A percentile compares a stretch with the other conserved stretches of the same genome.
These are phyloP conservation scores for Eucalyptus regnans DNA, from an alignment of 345 rosid genomes.

Conservation along the genomic window DNA sequence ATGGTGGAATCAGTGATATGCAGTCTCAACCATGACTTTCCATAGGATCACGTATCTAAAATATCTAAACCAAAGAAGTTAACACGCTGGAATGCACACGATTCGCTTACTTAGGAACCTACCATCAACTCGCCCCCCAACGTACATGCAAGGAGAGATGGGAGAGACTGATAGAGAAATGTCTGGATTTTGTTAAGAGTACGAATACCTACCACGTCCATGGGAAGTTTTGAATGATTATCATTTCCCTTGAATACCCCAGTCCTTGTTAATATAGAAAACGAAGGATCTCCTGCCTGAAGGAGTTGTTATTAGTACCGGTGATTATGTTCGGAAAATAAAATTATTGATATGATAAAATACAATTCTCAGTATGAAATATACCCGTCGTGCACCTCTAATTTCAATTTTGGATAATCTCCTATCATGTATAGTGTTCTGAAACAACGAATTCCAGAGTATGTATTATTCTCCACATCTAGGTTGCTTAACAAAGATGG, in stretches of 20 bases:
- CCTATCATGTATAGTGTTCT: conserved; percentile 65
- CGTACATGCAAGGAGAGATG: not conserved
- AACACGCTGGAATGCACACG: not conserved
- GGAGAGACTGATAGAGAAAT: not conserved
- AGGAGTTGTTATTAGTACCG: not conserved
- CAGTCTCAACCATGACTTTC: not conserved
- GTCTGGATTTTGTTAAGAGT: not conserved
- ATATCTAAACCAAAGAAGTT: not conserved
- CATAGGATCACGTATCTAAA: not conserved
- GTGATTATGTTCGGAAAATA: not conserved
- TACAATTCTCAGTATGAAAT: not conserved
- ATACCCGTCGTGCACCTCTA: conserved; percentile 65
- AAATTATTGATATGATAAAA: not conserved
- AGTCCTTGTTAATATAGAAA: conserved; percentile 80
- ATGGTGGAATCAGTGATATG: not conserved
- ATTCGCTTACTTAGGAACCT: not conserved
- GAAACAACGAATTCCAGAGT: conserved; percentile 19
- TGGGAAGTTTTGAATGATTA: conserved; percentile 43
- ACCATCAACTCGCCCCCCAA: not conserved
- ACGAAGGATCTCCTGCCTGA: conserved; percentile 74
- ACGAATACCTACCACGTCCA: conserved; percentile 42
- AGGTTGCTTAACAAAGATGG: conserved; percentile 5
- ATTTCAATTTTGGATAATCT: conserved; percentile 73
- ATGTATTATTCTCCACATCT: not conserved
- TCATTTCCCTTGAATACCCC: conserved; percentile 77